Evolutionary conservation across 176 grass and related monocot species (phyloP), one percentile per base, ranked within the genome.

Genomic region (Otatea glauca): DNA sequence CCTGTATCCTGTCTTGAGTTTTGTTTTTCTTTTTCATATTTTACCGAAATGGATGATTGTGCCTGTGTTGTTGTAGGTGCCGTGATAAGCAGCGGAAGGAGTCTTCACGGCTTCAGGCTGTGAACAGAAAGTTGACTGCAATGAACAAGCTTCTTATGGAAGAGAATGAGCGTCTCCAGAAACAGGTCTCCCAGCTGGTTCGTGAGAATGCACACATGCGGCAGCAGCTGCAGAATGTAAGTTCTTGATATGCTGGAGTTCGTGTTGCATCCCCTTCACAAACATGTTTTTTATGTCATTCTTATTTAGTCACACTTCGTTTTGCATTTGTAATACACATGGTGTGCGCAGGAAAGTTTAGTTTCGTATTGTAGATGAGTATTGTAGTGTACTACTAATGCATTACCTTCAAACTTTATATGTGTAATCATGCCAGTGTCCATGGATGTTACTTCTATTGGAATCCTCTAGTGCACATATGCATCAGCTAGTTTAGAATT

Each of bases 121-220:
- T 99, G 5, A 99, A 99, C 70, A 91, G 90, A 78, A 99, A 99
- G 78, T 54, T 99, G 74, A 82, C 96, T 0, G 96, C 96, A 9
- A 96, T 99, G 96, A 99, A 99, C 41, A 99, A 92, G 81, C 96
- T 99, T 55, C 84, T 99, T 60, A 99, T 99, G 96, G 96, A 99
- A 85, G 93, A 99, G 76, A 99, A 99, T 4, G 96, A 99, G 37
- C 88, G 96, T n/a, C 93, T 99, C 47, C 96, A 99, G 86, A 99
- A 96, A 73, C 91, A 99, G 90, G 93, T 99, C 13, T 91, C 96
- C 65, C 93, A 99, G 74, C 79, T 99, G 43, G 96, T 99, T 83
- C 88, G 94, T 59, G 96, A 99, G 74, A 99, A 99, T 63, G 91
- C 88, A 0, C 86, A 82, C 71, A 95, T 99, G 96, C 83, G 93